phyloP scores from a whole-genome alignment of 1,284 basidiomycete species.

The Abortiporus biennis region DNA sequence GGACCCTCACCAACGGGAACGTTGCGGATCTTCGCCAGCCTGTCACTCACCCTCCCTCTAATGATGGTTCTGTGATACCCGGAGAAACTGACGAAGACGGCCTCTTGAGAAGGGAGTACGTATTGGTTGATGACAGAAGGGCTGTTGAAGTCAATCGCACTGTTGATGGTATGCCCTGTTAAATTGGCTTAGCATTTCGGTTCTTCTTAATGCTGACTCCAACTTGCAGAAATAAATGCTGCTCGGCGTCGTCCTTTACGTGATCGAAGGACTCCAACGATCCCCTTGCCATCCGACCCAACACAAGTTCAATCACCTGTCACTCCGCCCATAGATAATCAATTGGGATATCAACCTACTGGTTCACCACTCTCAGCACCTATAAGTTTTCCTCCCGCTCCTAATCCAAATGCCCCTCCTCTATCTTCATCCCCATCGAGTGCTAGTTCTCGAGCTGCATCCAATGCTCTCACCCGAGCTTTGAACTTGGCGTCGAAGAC shows the following conservation, averaged over 20 bases:
- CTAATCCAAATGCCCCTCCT: slow-evolving; percentile 39
- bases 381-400: slow-evolving; percentile 59
- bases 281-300: slow-evolving; percentile 22
- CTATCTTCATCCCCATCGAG: slow-evolving; percentile 63
- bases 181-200: not conserved
- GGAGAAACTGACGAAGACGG: slow-evolving; percentile 80
- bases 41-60: slow-evolving; percentile 26
- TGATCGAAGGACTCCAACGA: slow-evolving; percentile 39
- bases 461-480: slow-evolving; percentile 80
- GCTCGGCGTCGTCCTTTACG: slow-evolving; percentile 52
- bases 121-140: slow-evolving; percentile 68
- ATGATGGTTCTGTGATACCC: slow-evolving; percentile 68
- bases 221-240: slow-evolving; percentile 54
- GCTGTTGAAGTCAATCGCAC: slow-evolving; percentile 75
- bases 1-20: not conserved
- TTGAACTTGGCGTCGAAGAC: slow-evolving; percentile 88
- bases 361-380: slow-evolving; percentile 23
- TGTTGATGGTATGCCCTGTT: slow-evolving; percentile 54
- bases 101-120: slow-evolving; percentile 67
- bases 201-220: slow-evolving; percentile 7
- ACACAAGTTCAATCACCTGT: not conserved
- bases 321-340: too few species aligned
- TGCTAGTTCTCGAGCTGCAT: slow-evolving; percentile 47
- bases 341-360: too few species aligned
- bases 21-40: slow-evolving; percentile 1